Conservation (phyloP, 345 rosid species). For the Euclidium syriacum region DNA sequence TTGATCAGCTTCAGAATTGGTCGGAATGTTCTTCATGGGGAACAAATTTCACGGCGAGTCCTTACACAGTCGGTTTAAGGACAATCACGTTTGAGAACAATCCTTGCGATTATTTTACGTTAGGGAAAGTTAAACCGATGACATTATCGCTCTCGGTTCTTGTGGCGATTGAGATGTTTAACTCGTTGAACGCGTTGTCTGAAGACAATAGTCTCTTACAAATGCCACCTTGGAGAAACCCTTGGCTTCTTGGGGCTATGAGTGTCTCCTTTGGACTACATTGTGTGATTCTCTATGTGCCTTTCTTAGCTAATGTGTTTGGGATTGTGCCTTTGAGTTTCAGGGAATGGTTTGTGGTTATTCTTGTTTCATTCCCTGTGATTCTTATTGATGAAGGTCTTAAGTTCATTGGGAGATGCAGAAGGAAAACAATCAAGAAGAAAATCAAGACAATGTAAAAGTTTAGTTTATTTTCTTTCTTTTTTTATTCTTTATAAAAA, state of each 20-base stretch:
- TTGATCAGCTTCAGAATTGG: constrained; percentile 76
- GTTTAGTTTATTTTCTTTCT: too few relatives aligned
- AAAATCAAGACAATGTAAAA: constrained; percentile 30
- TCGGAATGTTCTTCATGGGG: constrained; percentile 75
- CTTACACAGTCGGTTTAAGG: constrained; percentile 40
- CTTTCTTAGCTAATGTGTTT: constrained; percentile 70
- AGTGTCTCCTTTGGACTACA: constrained; percentile 77
- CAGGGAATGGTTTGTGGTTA: constrained; percentile 74
- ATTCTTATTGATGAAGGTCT: constrained; percentile 78
- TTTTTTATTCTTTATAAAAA: constrained; percentile 18
- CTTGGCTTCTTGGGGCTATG: constrained; percentile 91
- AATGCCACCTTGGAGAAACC: constrained; percentile 92
- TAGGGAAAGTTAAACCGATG: constrained; percentile 82
- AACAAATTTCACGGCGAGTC: constrained; percentile 53
- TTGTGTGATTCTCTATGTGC: constrained; percentile 75
- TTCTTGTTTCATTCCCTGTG: constrained; percentile 74
- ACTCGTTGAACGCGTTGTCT: constrained; percentile 83
- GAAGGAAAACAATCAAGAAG: constrained; percentile 30
- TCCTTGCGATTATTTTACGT: constrained; percentile 85
- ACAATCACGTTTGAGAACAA: constrained; percentile 46
- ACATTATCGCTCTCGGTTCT: constrained; percentile 81
- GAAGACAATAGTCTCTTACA: constrained; percentile 74
- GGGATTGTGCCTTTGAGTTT: constrained; percentile 70
- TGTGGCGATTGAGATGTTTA: constrained; percentile 92
- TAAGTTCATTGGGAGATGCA: constrained; percentile 52